Evolutionary conservation across 306 rosid species (phyloP), one percentile per base, ranked within the genome.

Genomic region (Crataegus laevigata): DNA sequence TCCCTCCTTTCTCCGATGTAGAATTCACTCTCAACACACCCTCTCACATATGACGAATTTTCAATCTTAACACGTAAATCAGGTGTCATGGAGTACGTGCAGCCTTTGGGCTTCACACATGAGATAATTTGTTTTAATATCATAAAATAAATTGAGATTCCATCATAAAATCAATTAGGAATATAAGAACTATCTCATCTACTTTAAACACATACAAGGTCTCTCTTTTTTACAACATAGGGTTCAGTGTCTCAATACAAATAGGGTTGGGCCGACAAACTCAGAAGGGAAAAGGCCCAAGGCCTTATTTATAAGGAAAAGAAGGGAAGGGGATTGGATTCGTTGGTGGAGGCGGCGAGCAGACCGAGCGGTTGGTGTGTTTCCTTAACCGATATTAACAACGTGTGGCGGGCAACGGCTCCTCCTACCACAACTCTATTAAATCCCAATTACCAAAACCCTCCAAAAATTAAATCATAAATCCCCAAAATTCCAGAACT

Each of bases 401-500:
- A 72, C 66, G 81, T 59, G 87, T 76, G 86, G 86, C 83, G 75
- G 81, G 62, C 75, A 54, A 47, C 51, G 3, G 32, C 75, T 71
- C 66, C 4, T 17, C 10, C 17, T 14, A 14, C 52, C 75, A 3
- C 11, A 69, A 14, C 61, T 4, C 17, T 21, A 47, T 22, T 21
- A 8, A 43, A 57, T 3, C 17, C 5, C 30, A 28, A 29, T 40
- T 9, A 43, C n/a, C 21, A 54, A 52, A 11, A 11, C 11, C 8
- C 43, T 40, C 43, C 43, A 40, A 40, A 40, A 40, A n/a, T 8
- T 4, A 32, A 47, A 69, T 13, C 50, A 60, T 14, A 63, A 29
- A 25, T 22, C 29, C 26, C 2, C 45, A 22, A n/a, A 55, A 1
- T 72, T 59, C 55, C 57, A 14, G 8, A 4, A 4, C 24, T 63